Conservation (phyloP, 768 basidiomycete species). For the Pholiota molesta region DNA sequence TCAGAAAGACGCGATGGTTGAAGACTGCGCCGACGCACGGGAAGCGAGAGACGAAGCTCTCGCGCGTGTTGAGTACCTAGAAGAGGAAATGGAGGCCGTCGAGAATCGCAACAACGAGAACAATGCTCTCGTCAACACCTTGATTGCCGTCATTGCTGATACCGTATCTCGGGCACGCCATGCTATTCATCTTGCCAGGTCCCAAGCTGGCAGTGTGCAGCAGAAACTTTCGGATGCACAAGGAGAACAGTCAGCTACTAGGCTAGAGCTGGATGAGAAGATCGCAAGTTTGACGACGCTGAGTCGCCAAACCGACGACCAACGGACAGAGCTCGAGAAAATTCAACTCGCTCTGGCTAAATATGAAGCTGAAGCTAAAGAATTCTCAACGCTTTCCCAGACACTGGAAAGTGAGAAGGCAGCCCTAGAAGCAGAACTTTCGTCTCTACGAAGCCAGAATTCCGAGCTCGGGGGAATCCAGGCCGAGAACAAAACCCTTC, state of each 20-base stretch:
- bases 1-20: constrained; percentile 81
- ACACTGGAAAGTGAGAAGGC: constrained; percentile 21
- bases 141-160: constrained; percentile 42
- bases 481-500: constrained; percentile 29
- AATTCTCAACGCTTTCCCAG: constrained; percentile 11
- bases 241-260: constrained; percentile 9
- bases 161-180: constrained; percentile 31
- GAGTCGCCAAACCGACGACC: constrained; percentile 14
- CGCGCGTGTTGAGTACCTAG: constrained; percentile 56
- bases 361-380: constrained; percentile 16
- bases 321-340: constrained; percentile 16
- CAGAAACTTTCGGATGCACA: constrained; percentile 6
- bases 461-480: constrained; percentile 32
- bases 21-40: constrained; percentile 80
- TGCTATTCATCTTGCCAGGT: constrained; percentile 14
- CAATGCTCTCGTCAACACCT: constrained; percentile 36
- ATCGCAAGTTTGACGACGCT: constrained; percentile 3
- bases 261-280: constrained; percentile 16
- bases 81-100: constrained; percentile 57
- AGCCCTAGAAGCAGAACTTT: constrained; percentile 25
- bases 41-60: constrained; percentile 72
- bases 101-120: constrained; percentile 25
- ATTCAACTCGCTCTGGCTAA: constrained; percentile 9
- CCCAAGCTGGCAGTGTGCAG: constrained; percentile 5
- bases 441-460: constrained; percentile 19